Base-by-base conservation (phyloP, 352 stramenopile species). In the Globisporangium spinosum region DNA sequence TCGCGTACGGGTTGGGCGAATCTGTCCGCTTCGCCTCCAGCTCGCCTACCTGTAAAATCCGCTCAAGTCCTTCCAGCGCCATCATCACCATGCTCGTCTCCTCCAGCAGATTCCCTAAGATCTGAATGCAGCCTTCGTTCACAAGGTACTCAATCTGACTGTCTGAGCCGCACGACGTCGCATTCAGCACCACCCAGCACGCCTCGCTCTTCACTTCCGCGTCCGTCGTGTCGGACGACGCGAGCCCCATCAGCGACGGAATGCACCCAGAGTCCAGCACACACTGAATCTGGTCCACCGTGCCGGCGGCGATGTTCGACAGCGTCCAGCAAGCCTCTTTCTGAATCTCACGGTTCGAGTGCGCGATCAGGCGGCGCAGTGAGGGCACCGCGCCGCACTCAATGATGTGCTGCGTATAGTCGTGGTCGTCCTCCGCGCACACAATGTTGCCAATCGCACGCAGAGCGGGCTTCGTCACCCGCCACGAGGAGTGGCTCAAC, bases 21-120 rank as follows among this genome's bases (percentile, higher is more conserved):
- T 93, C 83, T 59, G 83, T 90, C 62, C 89, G 78, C 81, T 97
- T 90, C 64, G 89, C 82, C 75, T 95, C 84, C 57, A 94, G 75
- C 32, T 97, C 95, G 64, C 97, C 90, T 0, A 98, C 96, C 77
- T 99, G 96, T 65, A 99, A 77, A 64, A 99, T 98, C 65, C 96
- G 79, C 73, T 99, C 97, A 51, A 99, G 83, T 29, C 97, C 97
- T 82, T 99, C 97, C 55, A 99, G 76, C 43, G 97, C 97, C 97
- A 99, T 99, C 94, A 98, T 98, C 56, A 98, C 96, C 97, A 99
- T 99, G 72, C 84, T 98, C 27, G 93, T 95, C 77, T 99, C 97
- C 34, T 96, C 88, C 61, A 99, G 80, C 29, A 99, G 74, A 51
- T 97, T 95, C 54, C 87, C 84, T 78, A 95, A 73, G 68, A 95